These are phyloP conservation scores for Raddia guianensis DNA, from an alignment of 176 grass and related monocot species.

Conservation along the genomic window DNA sequence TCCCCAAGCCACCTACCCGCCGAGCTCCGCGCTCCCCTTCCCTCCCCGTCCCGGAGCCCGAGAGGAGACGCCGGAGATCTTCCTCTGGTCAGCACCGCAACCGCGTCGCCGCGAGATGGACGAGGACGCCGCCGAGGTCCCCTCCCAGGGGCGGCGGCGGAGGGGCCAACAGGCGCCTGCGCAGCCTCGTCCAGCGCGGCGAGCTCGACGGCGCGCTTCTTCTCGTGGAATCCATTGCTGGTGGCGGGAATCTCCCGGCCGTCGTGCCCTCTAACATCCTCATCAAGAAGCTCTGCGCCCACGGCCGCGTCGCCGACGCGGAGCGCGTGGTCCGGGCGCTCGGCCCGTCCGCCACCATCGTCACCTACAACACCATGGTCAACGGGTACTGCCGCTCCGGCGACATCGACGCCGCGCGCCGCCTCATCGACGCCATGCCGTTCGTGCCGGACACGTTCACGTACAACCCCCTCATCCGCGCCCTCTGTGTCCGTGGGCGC, in stretches of 20 bases:
- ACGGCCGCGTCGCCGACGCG: conserved; percentile 44
- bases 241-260: background rate
- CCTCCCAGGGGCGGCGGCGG: background rate
- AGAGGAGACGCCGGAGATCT: background rate
- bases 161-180: conserved; percentile 40
- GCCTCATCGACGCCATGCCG: conserved; percentile 53
- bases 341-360: conserved; percentile 45
- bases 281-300: conserved; percentile 60
- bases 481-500: conserved; percentile 45
- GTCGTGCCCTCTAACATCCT: conserved; percentile 65
- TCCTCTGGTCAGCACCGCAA: background rate
- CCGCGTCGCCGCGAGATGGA: background rate
- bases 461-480: conserved; percentile 60
- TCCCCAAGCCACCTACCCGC: conserved; percentile 25
- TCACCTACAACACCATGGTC: conserved; percentile 70
- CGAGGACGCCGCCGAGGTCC: background rate
- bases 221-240: conserved; percentile 32
- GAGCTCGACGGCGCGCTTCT: conserved; percentile 42
- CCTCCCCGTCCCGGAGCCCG: background rate
- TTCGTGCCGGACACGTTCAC: conserved; percentile 57
- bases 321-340: conserved; percentile 47
- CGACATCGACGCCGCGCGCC: conserved; percentile 40
- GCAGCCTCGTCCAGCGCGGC: conserved; percentile 41
- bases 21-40: background rate
- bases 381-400: conserved; percentile 58